Conservation (phyloP, 306 rosid genomes). For the Alnus glutinosa region DNA sequence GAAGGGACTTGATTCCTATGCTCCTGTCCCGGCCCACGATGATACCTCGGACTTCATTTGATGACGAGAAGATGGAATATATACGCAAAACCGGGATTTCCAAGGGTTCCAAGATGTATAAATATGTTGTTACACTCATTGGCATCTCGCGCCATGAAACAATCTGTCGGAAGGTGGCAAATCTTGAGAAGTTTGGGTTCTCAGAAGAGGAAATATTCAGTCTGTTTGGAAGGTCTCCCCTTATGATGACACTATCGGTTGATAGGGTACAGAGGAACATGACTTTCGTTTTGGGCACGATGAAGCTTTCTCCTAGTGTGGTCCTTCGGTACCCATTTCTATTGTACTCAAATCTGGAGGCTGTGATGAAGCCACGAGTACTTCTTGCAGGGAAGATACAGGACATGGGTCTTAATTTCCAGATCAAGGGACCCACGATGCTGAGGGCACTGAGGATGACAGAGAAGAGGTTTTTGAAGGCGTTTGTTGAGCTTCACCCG, state of each 20-base stretch:
- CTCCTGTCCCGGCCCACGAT: conserved; percentile 29
- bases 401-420: conserved; percentile 47
- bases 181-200: too few relatives aligned
- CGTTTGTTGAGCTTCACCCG: conserved; percentile 46
- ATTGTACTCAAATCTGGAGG: too few relatives aligned
- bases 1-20: conserved; percentile 58
- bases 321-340: conserved; percentile 46
- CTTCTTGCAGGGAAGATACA: conserved; percentile 52
- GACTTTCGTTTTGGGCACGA: conserved; percentile 41
- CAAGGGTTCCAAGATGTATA: too few relatives aligned
- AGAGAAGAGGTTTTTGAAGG: conserved; percentile 59
- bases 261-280: conserved; percentile 89
- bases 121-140: too few relatives aligned
- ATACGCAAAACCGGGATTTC: conserved; percentile 11
- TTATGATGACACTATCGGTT: conserved; percentile 29
- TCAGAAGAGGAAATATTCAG: too few relatives aligned
- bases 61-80: not conserved
- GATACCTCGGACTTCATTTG: conserved; percentile 3
- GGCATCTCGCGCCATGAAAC: too few relatives aligned
- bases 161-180: too few relatives aligned
- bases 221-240: too few relatives aligned
- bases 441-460: conserved; percentile 61
- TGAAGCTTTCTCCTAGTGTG: not conserved
- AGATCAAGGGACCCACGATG: conserved; percentile 28
- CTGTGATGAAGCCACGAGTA: conserved; percentile 59